phyloP scores from a whole-genome alignment of 2,329 filamentous ascomycete species.

The Curvularia lunata region DNA sequence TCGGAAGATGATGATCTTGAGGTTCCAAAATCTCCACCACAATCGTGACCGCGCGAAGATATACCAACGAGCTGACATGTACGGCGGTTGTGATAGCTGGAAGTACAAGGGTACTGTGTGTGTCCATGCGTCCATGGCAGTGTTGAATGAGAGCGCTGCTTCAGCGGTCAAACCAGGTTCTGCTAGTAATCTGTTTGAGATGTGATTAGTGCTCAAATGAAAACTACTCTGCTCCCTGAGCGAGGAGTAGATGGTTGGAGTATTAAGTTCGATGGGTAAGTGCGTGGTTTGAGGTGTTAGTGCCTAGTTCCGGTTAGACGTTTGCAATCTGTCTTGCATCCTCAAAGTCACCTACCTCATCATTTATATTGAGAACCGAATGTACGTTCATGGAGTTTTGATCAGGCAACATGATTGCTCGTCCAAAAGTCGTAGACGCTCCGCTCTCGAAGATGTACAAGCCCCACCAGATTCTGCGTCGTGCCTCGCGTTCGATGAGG shows the following conservation, averaged over 20 bases:
- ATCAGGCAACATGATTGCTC: conserved; percentile 34
- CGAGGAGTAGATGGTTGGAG: conserved; percentile 32
- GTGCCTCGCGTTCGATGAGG: conserved; percentile 33
- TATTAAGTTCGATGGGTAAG: conserved; percentile 23
- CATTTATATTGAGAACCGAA: conserved; percentile 29
- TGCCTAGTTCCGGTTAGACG: conserved; percentile 19
- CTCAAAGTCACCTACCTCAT: conserved; percentile 20
- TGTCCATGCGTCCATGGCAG: conserved; percentile 28
- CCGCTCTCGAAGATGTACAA: conserved; percentile 38
- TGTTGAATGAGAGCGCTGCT: conserved; percentile 29
- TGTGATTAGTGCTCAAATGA: conserved; percentile 34
- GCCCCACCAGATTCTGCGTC: conserved; percentile 36
- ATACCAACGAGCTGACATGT: conserved; percentile 25
- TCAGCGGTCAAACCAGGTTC: conserved; percentile 35
- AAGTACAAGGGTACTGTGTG: conserved; percentile 28
- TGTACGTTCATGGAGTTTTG: conserved; percentile 37
- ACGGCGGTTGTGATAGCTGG: conserved; percentile 16
- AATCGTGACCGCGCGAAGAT: conserved; percentile 30
- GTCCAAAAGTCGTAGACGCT: conserved; percentile 35
- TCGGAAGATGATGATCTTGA: conserved; percentile 36
- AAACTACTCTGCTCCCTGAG: conserved; percentile 31
- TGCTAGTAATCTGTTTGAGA: conserved; percentile 32
- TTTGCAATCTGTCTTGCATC: background rate
- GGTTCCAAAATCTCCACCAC: conserved; percentile 38
- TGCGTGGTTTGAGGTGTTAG: conserved; percentile 30